phyloP scores from a whole-genome alignment of 2,329 filamentous ascomycete genomes.

The Scedosporium apiospermum region DNA sequence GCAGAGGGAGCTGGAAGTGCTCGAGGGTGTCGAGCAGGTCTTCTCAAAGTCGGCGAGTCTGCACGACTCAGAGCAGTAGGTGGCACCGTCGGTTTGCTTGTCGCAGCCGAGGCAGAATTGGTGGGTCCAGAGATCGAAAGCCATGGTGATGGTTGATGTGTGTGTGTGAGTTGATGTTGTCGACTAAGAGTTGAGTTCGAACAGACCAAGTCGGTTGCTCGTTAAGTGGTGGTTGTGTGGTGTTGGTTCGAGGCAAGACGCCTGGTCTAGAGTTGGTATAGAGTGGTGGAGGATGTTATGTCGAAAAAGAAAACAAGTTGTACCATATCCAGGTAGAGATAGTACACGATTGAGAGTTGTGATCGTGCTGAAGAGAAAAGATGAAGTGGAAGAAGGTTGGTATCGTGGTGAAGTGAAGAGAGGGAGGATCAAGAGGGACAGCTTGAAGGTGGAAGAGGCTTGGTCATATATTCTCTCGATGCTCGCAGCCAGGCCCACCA shows the following conservation, averaged over 20 bases:
- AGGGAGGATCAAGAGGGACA: background rate
- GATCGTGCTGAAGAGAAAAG: background rate
- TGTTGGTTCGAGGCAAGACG: background rate
- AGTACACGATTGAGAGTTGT: background rate
- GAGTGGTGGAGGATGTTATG: background rate
- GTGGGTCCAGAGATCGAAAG: slow-evolving; percentile 64
- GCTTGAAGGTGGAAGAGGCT: background rate
- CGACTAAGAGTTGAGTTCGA: background rate
- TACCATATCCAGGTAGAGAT: background rate
- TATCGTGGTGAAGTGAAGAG: background rate
- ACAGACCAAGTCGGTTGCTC: background rate
- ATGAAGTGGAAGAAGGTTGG: background rate
- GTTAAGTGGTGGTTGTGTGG: background rate
- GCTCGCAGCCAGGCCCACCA: slow-evolving; percentile 5
- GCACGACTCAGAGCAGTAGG: slow-evolving; percentile 91
- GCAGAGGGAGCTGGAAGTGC: slow-evolving; percentile 4
- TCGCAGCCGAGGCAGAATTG: slow-evolving; percentile 94
- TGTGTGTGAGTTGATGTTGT: background rate
- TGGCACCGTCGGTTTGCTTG: slow-evolving; percentile 62
- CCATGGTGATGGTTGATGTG: slow-evolving; percentile 30
- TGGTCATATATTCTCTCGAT: slow-evolving; percentile 6
- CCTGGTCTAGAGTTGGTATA: background rate
- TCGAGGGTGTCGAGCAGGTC: slow-evolving; percentile 30
- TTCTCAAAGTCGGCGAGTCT: slow-evolving; percentile 79
- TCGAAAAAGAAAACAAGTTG: background rate